These are phyloP conservation scores for Amanita rubescens DNA, from an alignment of 768 basidiomycete species.

Conservation along the genomic window DNA sequence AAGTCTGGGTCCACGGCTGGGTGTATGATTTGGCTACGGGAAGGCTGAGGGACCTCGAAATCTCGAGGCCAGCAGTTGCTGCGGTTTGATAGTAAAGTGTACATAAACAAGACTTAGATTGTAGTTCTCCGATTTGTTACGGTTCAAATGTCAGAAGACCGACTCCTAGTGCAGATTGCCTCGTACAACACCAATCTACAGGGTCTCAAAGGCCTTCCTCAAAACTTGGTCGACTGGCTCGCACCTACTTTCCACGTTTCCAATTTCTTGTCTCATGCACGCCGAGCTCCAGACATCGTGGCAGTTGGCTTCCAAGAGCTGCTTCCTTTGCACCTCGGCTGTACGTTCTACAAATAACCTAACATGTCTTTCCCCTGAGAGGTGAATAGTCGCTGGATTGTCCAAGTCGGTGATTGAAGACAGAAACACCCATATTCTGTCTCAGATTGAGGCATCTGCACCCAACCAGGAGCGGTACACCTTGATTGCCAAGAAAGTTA, in stretches of 20 bases:
- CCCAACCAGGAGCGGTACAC: slow-evolving; percentile 70
- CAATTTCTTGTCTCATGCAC: slow-evolving; percentile 54
- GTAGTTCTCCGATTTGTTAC: background rate
- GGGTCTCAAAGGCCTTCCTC: slow-evolving; percentile 62
- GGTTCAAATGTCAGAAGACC: slow-evolving; percentile 16
- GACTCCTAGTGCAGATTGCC: slow-evolving; percentile 68
- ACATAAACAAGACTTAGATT: too few relatives aligned
- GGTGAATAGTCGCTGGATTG: slow-evolving; percentile 61
- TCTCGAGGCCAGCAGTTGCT: slow-evolving; percentile 28
- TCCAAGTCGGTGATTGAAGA: slow-evolving; percentile 63
- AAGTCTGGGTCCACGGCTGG: slow-evolving; percentile 63
- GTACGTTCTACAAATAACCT: slow-evolving; percentile 39
- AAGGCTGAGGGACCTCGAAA: slow-evolving; percentile 45
- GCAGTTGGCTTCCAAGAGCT: slow-evolving; percentile 94
- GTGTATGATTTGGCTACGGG: slow-evolving; percentile 61
- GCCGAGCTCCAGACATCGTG: slow-evolving; percentile 73
- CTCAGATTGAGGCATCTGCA: slow-evolving; percentile 65
- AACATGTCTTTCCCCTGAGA: background rate
- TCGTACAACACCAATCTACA: slow-evolving; percentile 92
- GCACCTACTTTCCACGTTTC: slow-evolving; percentile 75
- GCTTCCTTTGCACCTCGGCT: slow-evolving; percentile 79
- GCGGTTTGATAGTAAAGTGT: background rate
- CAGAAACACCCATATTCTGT: slow-evolving; percentile 63
- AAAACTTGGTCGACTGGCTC: slow-evolving; percentile 91
- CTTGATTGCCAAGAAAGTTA: slow-evolving; percentile 71